Evolutionary conservation across 352 stramenopile genomes (phyloP).

Genomic region (Phytophthora citrophthora): DNA sequence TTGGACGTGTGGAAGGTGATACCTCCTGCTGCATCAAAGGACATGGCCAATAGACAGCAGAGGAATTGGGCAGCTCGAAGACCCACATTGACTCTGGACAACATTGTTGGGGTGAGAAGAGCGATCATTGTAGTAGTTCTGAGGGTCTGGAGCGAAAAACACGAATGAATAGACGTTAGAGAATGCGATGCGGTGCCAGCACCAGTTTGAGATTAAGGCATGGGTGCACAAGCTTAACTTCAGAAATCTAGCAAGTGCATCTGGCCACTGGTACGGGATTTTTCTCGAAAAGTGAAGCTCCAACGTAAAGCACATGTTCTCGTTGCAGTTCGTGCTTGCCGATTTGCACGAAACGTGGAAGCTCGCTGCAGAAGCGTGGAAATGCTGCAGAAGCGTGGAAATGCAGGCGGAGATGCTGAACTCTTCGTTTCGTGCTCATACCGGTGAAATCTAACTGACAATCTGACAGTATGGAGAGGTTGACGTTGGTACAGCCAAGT

Average conservation of each 20-base stretch:
- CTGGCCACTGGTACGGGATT: conserved; percentile 6
- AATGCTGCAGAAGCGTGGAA: conserved; percentile 9
- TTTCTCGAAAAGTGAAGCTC: conserved; percentile 2
- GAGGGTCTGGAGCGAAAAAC: conserved; percentile 11
- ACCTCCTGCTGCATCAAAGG: conserved; percentile 43
- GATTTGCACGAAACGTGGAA: neutral
- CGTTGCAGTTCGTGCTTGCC: conserved; percentile 5
- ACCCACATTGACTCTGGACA: conserved; percentile 27
- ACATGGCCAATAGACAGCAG: conserved; percentile 57
- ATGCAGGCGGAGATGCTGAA: conserved; percentile 9
- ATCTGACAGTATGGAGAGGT: too few species aligned
- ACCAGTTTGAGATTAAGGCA: too few species aligned
- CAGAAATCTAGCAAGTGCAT: conserved; percentile 12
- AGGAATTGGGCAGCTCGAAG: conserved; percentile 50
- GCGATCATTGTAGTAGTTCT: conserved; percentile 21
- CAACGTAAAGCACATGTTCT: conserved; percentile 10
- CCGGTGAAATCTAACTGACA: neutral
- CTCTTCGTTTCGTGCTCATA: conserved; percentile 13
- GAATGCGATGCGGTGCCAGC: conserved; percentile 2
- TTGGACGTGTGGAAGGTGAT: conserved; percentile 46
- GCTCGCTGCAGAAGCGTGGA: conserved; percentile 3
- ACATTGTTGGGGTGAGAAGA: conserved; percentile 16
- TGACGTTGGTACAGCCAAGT: too few species aligned
- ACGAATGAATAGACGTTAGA: conserved; percentile 7
- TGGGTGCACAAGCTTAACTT: conserved; percentile 3